Evolutionary conservation across 2,329 filamentous ascomycete genomes (phyloP), one percentile per base, ranked within the genome.

Genomic region (Sporothrix curviconia): DNA sequence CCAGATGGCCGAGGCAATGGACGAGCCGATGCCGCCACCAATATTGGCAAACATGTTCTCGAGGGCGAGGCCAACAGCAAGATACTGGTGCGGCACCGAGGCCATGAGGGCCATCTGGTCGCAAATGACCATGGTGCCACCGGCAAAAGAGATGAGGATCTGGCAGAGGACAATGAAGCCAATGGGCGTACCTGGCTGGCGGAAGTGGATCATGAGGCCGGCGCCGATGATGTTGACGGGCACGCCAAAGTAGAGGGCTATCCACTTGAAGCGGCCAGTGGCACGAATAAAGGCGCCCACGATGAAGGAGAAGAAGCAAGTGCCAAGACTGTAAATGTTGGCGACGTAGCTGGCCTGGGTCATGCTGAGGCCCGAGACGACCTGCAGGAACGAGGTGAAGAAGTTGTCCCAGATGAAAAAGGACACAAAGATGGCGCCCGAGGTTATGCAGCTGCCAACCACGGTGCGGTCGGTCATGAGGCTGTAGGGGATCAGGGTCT

Each of bases 1-100:
- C 82, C 83, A 87, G 62, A 87, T 78, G 6, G 81, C 81, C 0
- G 78, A 78, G 2, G 83, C 78, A 52, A 87, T 74, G n/a, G 81
- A 78, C 1, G 73, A 71, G 8, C 82, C 82, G 25, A 84, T 76
- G 3, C 79, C 80, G 37, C 79, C 80, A 54, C 82, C 83, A 56
- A 85, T 76, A 56, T 77, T 78, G 60, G 79, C 76, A 54, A 80
- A 79, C 19, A 85, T 40, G 56, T 55, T 53, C 4, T 56, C 50
- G 14, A 61, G 11, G 22, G 58, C 57, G 3, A 62, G 44, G 8
- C 42, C 42, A 36, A 58, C 44, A 19, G 57, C 54, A 0, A 59
- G 17, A 42, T 61, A 54, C 40, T 80, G 74, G 61, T 84, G 81
- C 3, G 74, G 73, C 1, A 76, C 77, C 1, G 79, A 81, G 0